Evolutionary conservation across 352 stramenopile species (phyloP), one percentile per base, ranked within the genome.

Genomic region (Phytophthora pinifolia): DNA sequence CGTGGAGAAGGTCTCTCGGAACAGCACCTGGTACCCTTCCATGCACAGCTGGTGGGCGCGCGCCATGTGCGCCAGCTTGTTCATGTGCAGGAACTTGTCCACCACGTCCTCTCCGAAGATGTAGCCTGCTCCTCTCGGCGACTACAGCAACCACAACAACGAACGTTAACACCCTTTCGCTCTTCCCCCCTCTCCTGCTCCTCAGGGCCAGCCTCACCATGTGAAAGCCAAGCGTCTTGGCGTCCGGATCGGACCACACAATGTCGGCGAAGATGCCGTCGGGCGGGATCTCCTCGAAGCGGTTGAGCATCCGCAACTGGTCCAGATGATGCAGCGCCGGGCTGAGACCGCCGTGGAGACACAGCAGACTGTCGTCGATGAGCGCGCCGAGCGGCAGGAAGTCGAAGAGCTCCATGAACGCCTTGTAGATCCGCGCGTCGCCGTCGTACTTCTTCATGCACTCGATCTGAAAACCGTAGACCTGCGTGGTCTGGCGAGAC

Each of bases 261-360:
- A 94, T 86, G 48, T 94, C 83, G 36, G 79, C 79, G 56, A 91
- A 89, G 15, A 83, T 79, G 3, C 81, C 81, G 36, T 91, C 81
- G 10, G 79, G 74, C 27, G 81, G 81, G 51, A 91, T 89, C 69
- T 91, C 81, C 66, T 88, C 82, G 51, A 89, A 88, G 8, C 81
- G 74, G 53, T 92, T 59, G 46, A 96, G 86, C 70, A 90, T 85
- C 38, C 85, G 79, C 64, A 98, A 88, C 67, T 99, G 94, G 67
- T 98, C 93, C 18, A 99, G 36, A 43, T 88, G 79, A 47, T 91
- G 76, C 48, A 91, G 70, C 18, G 79, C 77, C 3, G 81, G 81
- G 43, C 76, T 88, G 3, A 91, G 39, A 0, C 81, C 81, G 17
- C 81, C 81, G 48, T 91, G 81, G 13, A 89, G 68, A 53, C 78